A percentile compares a stretch with the other conserved stretches of the same genome.
phyloP scores from a whole-genome alignment of 257 asterid genomes.

The Solanum pennellii region DNA sequence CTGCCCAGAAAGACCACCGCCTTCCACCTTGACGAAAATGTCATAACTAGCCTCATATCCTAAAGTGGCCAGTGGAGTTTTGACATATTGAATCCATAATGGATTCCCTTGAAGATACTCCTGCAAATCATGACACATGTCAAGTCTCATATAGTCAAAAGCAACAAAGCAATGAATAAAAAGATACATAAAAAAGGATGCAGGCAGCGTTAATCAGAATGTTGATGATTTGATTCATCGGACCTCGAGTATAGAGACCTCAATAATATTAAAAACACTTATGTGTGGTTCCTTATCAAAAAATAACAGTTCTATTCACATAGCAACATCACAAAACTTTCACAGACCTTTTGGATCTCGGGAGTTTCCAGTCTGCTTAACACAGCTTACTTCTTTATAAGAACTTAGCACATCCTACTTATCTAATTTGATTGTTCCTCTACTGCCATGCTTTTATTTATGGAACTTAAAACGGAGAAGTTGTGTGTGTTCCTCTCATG shows the following conservation, averaged over 20 bases:
- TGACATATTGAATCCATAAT: slow-evolving; percentile 85
- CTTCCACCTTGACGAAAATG: slow-evolving; percentile 84
- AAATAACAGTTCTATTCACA: background rate
- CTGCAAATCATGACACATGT: slow-evolving; percentile 19
- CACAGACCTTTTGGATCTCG: background rate
- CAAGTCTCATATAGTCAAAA: background rate
- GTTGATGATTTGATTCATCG: background rate
- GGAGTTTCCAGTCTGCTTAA: background rate
- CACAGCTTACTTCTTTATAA: background rate
- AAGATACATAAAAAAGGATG: background rate
- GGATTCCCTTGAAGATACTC: slow-evolving; percentile 99
- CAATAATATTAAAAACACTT: background rate
- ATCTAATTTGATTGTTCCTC: background rate
- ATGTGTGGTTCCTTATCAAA: background rate
- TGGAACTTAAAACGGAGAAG: background rate
- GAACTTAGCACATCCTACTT: background rate
- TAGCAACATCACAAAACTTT: background rate
- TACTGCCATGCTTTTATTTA: background rate
- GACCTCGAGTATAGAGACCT: background rate
- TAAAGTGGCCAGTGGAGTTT: slow-evolving; percentile 62
- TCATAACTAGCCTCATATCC: slow-evolving; percentile 90
- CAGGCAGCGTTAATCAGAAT: background rate
- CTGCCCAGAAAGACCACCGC: slow-evolving; percentile 94
- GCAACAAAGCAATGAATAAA: background rate
- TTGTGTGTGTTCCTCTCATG: background rate